Base-by-base conservation (phyloP, 805 yeast genomes). In the Sugiyamaella qingdaonensis region DNA sequence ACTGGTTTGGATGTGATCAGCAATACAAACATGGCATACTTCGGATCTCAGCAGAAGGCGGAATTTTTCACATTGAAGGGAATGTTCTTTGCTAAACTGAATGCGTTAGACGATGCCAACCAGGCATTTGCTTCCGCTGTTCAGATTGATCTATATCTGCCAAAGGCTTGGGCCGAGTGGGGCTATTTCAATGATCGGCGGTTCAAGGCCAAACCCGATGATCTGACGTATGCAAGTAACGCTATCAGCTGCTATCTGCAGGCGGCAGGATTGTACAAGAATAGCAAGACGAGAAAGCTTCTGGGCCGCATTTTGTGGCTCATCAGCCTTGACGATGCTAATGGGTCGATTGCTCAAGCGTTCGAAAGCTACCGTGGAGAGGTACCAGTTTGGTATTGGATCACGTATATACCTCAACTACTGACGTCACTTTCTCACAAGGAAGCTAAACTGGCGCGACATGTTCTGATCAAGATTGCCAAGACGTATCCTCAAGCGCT, bases 131-230 rank as follows among this genome's bases (percentile, higher is more conserved):
- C 98, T 1, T 88, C 97, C 1, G 97, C 99, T 1, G 97, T 94
- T 16, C 98, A 94, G 68, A 84, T 94, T 53, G 99, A 95, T 64
- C 78, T 92, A 61, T 89, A 91, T 63, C 71, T 94, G 46, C 96
- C 98, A 1, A 92, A 94, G 68, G 98, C 99, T 0, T 94, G 99
- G 99, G 98, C 97, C 2, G 97, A 95, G 67, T 94, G 99, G 99
- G 99, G 99, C 56, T 82, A 84, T 66, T 94, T 89, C 73, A 91
- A 91, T 66, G 99, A 94, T 61, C 80, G 84, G 29, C 76, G 96
- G 41, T 84, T 89, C 68, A 86, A 88, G 59, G 95, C 89, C 59
- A 85, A 84, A 55, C 92, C 91, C 1, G 80, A 75, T 48, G 95
- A 88, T 62, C 82, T 86, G 71, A 80, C 82, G 19, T 84, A 82